phyloP scores from a whole-genome alignment of 768 basidiomycete species.

The Harrya chromipes region DNA sequence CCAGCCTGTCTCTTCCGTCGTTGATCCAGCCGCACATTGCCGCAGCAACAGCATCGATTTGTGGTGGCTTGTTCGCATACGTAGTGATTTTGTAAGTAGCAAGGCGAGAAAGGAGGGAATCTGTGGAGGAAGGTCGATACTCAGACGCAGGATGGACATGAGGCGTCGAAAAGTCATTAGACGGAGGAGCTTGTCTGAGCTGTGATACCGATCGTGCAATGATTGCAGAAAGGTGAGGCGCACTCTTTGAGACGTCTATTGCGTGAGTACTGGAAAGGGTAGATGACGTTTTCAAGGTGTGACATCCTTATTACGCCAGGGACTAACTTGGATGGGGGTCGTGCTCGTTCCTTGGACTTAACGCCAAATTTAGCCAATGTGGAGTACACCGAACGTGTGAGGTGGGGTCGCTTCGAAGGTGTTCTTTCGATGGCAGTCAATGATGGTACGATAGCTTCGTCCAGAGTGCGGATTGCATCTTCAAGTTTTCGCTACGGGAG shows the following conservation, averaged over 20 bases:
- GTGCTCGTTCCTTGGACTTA: conserved; percentile 45
- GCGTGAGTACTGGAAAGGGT: conserved; percentile 1
- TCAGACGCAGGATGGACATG: conserved; percentile 42
- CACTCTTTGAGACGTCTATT: conserved; percentile 47
- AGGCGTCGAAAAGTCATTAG: conserved; percentile 37
- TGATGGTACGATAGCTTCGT: conserved; percentile 52
- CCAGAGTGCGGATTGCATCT: conserved; percentile 72
- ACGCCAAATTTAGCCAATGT: conserved; percentile 78
- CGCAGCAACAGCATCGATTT: conserved; percentile 76
- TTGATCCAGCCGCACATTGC: conserved; percentile 83
- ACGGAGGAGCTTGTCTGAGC: conserved; percentile 46
- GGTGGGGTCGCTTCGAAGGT: conserved; percentile 52
- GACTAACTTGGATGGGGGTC: conserved; percentile 27
- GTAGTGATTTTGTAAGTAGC: conserved; percentile 77
- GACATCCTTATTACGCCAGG: not conserved
- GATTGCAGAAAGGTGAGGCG: conserved; percentile 71
- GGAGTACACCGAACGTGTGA: conserved; percentile 66
- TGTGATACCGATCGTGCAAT: conserved; percentile 61
- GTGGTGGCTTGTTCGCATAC: conserved; percentile 72
- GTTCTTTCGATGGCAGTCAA: conserved; percentile 30
- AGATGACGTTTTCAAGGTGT: conserved; percentile 3
- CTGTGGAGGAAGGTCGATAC: conserved; percentile 75
- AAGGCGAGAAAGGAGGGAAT: conserved; percentile 71
- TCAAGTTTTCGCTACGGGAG: conserved; percentile 67
- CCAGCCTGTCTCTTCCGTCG: conserved; percentile 74